phyloP scores from a whole-genome alignment of 306 rosid genomes.

The Glycine soja region DNA sequence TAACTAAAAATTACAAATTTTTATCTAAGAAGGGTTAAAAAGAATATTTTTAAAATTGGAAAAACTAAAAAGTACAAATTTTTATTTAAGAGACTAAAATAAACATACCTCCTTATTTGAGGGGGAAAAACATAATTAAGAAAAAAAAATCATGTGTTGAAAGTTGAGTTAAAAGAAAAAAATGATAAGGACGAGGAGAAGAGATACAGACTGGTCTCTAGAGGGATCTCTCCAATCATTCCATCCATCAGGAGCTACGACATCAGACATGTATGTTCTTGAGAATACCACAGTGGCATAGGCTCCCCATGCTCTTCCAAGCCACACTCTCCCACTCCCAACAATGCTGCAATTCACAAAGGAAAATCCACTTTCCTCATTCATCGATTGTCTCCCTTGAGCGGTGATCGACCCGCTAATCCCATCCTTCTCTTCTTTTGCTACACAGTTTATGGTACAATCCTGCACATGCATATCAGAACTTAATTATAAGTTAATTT shows the following conservation, averaged over 20 bases:
- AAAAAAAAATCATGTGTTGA: too few species aligned
- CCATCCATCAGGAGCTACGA: constrained; percentile 74
- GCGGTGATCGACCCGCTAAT: constrained; percentile 82
- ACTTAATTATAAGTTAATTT: too few species aligned
- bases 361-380: constrained; percentile 71
- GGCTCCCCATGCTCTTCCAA: constrained; percentile 87
- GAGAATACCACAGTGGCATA: constrained; percentile 72
- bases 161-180: too few species aligned
- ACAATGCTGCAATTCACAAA: constrained; percentile 76
- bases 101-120: too few species aligned
- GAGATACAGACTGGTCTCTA: constrained; percentile 58
- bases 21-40: too few species aligned
- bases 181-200: neutral
- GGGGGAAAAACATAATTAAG: too few species aligned
- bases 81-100: too few species aligned
- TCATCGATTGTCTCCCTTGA: constrained; percentile 61
- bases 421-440: constrained; percentile 51
- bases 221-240: constrained; percentile 78
- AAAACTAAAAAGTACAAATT: too few species aligned
- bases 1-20: too few species aligned
- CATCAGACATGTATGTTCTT: constrained; percentile 68
- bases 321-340: constrained; percentile 87
- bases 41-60: too few species aligned
- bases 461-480: constrained; percentile 43
- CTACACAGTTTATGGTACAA: constrained; percentile 66